Evolutionary conservation across 352 stramenopile genomes (phyloP), one percentile per base, ranked within the genome.

Genomic region (Pythium grandisporangium): DNA sequence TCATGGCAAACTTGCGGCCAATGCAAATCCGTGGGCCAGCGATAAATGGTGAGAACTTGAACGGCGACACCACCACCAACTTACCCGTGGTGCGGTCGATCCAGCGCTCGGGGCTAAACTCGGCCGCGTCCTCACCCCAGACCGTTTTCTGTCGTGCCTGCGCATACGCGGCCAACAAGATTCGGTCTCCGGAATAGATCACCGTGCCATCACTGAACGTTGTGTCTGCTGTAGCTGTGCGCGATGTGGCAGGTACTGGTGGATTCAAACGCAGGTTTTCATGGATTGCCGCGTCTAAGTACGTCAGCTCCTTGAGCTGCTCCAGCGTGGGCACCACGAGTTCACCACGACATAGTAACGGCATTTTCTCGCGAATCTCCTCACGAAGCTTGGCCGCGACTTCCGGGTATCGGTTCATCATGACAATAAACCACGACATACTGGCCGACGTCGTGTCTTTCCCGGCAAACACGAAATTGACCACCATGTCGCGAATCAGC

Each of bases 401-500:
- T 2, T 77, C 40, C 4, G 71, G 76, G 33, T 84, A 35, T 12
- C 49, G 61, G 21, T 54, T 62, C 20, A 85, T 53, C 44, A 80
- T 70, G 30, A 85, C 71, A 30, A 86, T 56, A 23, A 84, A 70
- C 79, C 79, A 92, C 17, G 45, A 55, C 48, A 92, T 62, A 11
- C 52, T 65, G 34, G 72, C 61, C 0, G 76, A 67, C 3, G 71
- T 86, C 14, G 76, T 80, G 57, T 90, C 79, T 19, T 80, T 70
- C 27, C 76, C 79, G 8, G 71, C 78, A 30, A 90, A 71, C 21
- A 84, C 60, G 34, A 90, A 84, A 16, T 63, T 79, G 44, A 87
- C 62, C 17, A 84, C 58, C 52, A 92, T 82, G 42, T 90, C 71
- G 2, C 73, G 61, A 33, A 91, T 64, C 24, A 65, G 59, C 16